Evolutionary conservation across 1,284 basidiomycete genomes (phyloP), one percentile per base, ranked within the genome.

Genomic region (Apiotrichum domesticum): DNA sequence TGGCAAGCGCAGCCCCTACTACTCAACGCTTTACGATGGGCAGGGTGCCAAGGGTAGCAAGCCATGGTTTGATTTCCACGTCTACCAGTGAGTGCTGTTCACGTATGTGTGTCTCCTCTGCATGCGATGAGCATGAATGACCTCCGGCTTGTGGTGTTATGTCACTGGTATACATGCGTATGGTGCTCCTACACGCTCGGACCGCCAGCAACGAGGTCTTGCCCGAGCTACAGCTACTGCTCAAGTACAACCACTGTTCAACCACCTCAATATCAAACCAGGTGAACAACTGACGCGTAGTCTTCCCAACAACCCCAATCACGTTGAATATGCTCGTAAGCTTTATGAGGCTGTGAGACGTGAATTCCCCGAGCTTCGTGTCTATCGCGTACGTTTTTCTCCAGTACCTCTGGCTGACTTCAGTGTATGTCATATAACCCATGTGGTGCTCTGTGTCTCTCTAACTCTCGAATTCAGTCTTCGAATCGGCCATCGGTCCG

Each of bases 51-150:
- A 7, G 3, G 48, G 52, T 6, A 51, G 46, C 44, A 55, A 55
- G 59, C 8, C 48, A 21, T 61, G 59, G 54, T 64, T 57, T 55
- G 63, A 64, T 47, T 58, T 64, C 39, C 63, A 65, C 41, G 45
- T 65, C 35, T 65, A 65, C 44, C 59, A 65, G 59, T 54, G 44
- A 35, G 54, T 54, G 21, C 21, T 21, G 21, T 21, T 21, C 21
- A 21, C 21, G 21, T 21, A 21, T 21, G 21, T 21, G 21, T 21
- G 21, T 21, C 21, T 21, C 21, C 21, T 21, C 21, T 21, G 21
- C 21, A 21, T 21, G 21, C 21, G 21, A 21, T 21, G 21, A 21
- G 21, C 21, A 21, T 21, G 21, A 21, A 21, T 21, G 21, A 21
- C 21, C 21, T 21, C 21, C 21, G 21, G 21, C 21, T 21, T 21